phyloP scores from a whole-genome alignment of 2,329 filamentous ascomycete species.

The Myriosclerotinia curreyana region DNA sequence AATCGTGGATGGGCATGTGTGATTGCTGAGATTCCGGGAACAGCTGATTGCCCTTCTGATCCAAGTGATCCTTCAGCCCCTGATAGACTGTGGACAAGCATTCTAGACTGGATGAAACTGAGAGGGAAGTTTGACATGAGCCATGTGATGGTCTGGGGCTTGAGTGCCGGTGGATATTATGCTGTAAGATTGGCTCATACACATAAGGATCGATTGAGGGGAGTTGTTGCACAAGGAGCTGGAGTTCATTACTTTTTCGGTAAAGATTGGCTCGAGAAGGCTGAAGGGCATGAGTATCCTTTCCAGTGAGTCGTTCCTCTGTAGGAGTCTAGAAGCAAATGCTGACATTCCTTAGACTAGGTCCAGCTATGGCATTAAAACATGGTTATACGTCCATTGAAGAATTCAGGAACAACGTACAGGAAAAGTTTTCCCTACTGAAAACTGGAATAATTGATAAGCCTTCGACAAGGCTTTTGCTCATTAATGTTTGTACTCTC shows the following conservation, averaged over 20 bases:
- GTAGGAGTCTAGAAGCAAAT: neutral
- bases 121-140: conserved; percentile 54
- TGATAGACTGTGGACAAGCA: conserved; percentile 60
- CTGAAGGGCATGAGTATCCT: conserved; percentile 65
- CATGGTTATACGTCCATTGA: conserved; percentile 57
- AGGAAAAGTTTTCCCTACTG: conserved; percentile 61
- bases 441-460: conserved; percentile 55
- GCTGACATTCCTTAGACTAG: conserved; percentile 43
- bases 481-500: conserved; percentile 53
- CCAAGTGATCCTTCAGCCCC: conserved; percentile 55
- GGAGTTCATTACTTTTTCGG: conserved; percentile 61
- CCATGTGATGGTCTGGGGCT: conserved; percentile 60
- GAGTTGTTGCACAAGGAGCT: conserved; percentile 60
- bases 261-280: conserved; percentile 56
- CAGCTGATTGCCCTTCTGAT: conserved; percentile 65
- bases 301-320: conserved; percentile 46
- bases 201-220: conserved; percentile 53
- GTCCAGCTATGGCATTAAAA: conserved; percentile 57
- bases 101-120: conserved; percentile 57
- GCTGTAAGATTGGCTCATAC: conserved; percentile 66
- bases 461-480: conserved; percentile 54
- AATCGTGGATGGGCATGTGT: conserved; percentile 61
- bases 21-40: conserved; percentile 63
- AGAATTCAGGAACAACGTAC: conserved; percentile 53
- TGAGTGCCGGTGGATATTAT: conserved; percentile 66